Conservation (phyloP, 768 basidiomycete species). For the Leccinum broughii region DNA sequence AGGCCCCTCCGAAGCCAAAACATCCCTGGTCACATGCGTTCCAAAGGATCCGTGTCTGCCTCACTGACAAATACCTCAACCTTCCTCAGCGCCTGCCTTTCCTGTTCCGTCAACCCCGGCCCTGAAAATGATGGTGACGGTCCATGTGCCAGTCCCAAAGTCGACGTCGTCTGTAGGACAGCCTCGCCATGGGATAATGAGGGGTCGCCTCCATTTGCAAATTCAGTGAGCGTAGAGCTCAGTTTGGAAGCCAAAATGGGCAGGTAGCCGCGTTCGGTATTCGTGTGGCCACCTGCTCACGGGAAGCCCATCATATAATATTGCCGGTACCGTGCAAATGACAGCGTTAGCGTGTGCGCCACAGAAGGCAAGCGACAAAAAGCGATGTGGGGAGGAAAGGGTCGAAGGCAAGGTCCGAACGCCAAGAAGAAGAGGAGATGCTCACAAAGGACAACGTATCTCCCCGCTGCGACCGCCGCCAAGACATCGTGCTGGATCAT, state of each 20-base stretch:
- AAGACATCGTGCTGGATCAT: slow-evolving; percentile 80
- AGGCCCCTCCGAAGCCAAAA: neutral
- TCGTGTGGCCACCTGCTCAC: slow-evolving; percentile 78
- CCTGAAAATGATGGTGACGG: slow-evolving; percentile 17
- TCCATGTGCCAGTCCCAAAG: slow-evolving; percentile 23
- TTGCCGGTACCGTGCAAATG: slow-evolving; percentile 18
- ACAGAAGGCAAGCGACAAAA: slow-evolving; percentile 7
- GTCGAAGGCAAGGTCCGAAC: neutral
- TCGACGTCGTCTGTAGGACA: slow-evolving; percentile 22
- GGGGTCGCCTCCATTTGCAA: slow-evolving; percentile 24
- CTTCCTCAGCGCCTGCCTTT: slow-evolving; percentile 26
- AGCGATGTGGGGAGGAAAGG: neutral
- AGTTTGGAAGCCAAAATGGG: slow-evolving; percentile 70
- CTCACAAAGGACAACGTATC: slow-evolving; percentile 83
- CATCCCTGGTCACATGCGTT: slow-evolving; percentile 47
- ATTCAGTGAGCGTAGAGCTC: slow-evolving; percentile 45
- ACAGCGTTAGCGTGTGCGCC: slow-evolving; percentile 13
- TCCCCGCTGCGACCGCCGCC: slow-evolving; percentile 72
- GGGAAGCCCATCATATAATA: slow-evolving; percentile 19
- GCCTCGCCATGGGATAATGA: slow-evolving; percentile 1
- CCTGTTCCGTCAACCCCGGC: slow-evolving; percentile 34
- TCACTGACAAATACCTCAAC: slow-evolving; percentile 71
- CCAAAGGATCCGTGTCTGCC: slow-evolving; percentile 73
- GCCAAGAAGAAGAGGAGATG: slow-evolving; percentile 3
- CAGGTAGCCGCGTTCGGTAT: slow-evolving; percentile 94